A percentile compares a stretch with the other conserved stretches of the same genome.
These are phyloP conservation scores for Melanomma pulvis-pyrius DNA, from an alignment of 495 filamentous ascomycete species.

Conservation along the genomic window DNA sequence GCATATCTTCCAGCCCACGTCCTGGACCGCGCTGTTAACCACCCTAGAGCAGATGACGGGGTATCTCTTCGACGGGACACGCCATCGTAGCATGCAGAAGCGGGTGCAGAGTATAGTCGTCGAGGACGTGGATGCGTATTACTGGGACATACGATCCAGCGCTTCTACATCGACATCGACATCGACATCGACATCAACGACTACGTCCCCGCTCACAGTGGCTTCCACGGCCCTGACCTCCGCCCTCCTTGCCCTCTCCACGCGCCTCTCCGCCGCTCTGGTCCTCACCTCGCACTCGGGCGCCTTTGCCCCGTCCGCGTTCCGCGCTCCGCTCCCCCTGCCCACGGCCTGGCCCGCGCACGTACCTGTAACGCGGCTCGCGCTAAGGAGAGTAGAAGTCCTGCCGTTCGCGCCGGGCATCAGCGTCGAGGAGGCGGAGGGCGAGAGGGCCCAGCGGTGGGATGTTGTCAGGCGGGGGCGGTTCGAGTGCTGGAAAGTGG, in stretches of 20 bases:
- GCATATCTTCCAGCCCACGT: slow-evolving; percentile 60
- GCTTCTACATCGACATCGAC: slow-evolving; percentile 21
- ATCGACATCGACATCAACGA: neutral
- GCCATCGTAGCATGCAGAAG: slow-evolving; percentile 54
- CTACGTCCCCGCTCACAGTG: neutral
- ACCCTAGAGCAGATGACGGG: slow-evolving; percentile 53
- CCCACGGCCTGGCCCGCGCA: slow-evolving; percentile 54
- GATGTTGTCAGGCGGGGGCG: slow-evolving; percentile 45
- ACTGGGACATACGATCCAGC: slow-evolving; percentile 57
- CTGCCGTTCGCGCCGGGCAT: slow-evolving; percentile 57
- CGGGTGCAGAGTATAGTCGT: slow-evolving; percentile 56
- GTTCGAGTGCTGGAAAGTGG: slow-evolving; percentile 37
- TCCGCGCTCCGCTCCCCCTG: slow-evolving; percentile 29
- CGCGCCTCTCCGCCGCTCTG: slow-evolving; percentile 8
- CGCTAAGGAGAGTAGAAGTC: slow-evolving; percentile 52
- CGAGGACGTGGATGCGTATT: slow-evolving; percentile 60
- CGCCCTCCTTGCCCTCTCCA: slow-evolving; percentile 1
- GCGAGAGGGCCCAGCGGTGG: slow-evolving; percentile 53
- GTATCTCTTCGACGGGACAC: slow-evolving; percentile 56
- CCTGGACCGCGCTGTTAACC: slow-evolving; percentile 54
- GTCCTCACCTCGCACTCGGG: slow-evolving; percentile 12
- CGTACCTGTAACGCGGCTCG: slow-evolving; percentile 50
- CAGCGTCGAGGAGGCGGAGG: slow-evolving; percentile 58
- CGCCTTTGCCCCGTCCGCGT: neutral
- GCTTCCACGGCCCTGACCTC: slow-evolving; percentile 3